These are phyloP conservation scores for Haematococcus sp. DNA, from an alignment of 139 green algal species.

Conservation along the genomic window DNA sequence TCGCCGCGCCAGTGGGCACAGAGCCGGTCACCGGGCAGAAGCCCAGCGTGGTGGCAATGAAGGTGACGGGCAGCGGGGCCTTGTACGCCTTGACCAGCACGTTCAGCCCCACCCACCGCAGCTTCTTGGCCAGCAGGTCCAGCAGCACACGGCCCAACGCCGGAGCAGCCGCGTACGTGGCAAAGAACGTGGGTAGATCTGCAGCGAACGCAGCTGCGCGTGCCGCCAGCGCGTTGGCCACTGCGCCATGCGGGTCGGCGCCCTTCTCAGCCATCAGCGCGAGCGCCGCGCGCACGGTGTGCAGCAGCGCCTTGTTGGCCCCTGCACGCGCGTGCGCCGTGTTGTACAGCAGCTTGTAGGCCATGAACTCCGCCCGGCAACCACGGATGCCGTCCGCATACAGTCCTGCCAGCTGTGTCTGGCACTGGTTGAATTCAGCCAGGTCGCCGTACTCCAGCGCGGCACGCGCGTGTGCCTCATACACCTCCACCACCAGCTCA, in stretches of 20 bases:
- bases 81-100: slow-evolving; percentile 55
- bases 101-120: slow-evolving; percentile 61
- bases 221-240: slow-evolving; percentile 4
- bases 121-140: slow-evolving; percentile 50
- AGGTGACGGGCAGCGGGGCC: slow-evolving; percentile 48
- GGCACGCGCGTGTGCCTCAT: slow-evolving; percentile 79
- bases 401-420: slow-evolving; percentile 70
- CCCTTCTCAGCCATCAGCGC: slow-evolving; percentile 14
- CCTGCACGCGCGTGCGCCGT: slow-evolving; percentile 46
- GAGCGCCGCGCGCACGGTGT: slow-evolving; percentile 49
- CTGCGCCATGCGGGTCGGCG: slow-evolving; percentile 1
- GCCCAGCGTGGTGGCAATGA: slow-evolving; percentile 54
- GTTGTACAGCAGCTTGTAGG: slow-evolving; percentile 60
- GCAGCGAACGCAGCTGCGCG: slow-evolving; percentile 20
- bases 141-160: slow-evolving; percentile 69
- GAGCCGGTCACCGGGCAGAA: slow-evolving; percentile 38
- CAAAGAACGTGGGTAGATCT: slow-evolving; percentile 63
- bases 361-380: slow-evolving; percentile 47
- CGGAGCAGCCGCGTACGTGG: slow-evolving; percentile 65
- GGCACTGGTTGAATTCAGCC: slow-evolving; percentile 88
- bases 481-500: slow-evolving; percentile 67
- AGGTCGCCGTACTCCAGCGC: slow-evolving; percentile 85
- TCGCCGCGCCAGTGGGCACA: background rate
- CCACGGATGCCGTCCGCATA: slow-evolving; percentile 45
- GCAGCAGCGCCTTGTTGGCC: slow-evolving; percentile 53